Evolutionary conservation across 2,329 filamentous ascomycete genomes (phyloP), one percentile per base, ranked within the genome.

Genomic region (Xylariaceae sp.): DNA sequence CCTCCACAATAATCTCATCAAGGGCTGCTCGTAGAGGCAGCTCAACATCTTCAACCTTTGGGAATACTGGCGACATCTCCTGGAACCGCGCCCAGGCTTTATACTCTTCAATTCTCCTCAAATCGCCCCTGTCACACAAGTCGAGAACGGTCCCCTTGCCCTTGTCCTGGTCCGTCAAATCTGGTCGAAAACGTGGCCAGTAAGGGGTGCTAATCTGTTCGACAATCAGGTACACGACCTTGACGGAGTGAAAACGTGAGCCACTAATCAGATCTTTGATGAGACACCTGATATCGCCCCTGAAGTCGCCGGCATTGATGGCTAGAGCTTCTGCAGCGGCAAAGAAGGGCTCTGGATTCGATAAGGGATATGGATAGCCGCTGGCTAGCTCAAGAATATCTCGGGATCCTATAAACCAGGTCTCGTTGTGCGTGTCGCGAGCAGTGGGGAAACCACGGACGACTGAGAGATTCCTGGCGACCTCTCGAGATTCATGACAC

Each of bases 141-240:
- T 67, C 65, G n/a, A 67, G 58, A n/a, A 67, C 57, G 3, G 65
- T 66, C n/a, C 65, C 65, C 35, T 65, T 66, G 16, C 63, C 63
- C 26, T 61, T 63, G 18, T 67, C 65, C 20, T 63, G 55, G 11
- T 62, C 59, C 2, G 63, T 64, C 37, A 67, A 55, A 33, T 65
- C 64, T 9, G 65, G 64, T 8, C 65, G 57, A 39, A 67, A 67
- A 16, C 42, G 46, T 11, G 65, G 64, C 65, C 65, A 67, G 37
- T 64, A 67, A 15, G 61, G 53, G 0, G 64, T 67, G 51, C 52
- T 60, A 33, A 67, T 59, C 49, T 67, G 64, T 21, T 66, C 65
- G 48, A 61, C 58, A 21, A 67, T 64, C 6, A 67, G 59, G 35
- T 67, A 66, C 33, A 67, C 59, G 16, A 61, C 36, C 41, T 60